A percentile compares a stretch with the other conserved stretches of the same genome.
Conservation (phyloP, 306 rosid genomes). For the Quercus glauca region DNA sequence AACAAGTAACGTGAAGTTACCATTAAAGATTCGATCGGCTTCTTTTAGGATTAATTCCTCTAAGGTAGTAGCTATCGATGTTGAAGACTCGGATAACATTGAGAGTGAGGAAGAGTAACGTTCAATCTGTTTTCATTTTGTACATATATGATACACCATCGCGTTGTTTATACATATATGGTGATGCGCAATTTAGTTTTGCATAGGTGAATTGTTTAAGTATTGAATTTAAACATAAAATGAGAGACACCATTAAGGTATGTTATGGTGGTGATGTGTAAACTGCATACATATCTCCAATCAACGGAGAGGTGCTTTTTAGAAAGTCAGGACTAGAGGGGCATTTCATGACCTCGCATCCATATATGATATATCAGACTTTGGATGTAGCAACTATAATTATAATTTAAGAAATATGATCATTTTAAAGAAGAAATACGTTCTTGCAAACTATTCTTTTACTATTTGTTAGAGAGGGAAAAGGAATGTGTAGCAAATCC, state of each 20-base stretch:
- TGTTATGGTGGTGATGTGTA: no score
- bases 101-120: constrained; percentile 43
- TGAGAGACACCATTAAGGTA: not conserved
- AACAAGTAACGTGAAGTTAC: constrained; percentile 36
- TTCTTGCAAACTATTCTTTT: no score
- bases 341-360: no score
- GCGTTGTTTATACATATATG: not conserved
- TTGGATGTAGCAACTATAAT: no score
- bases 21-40: constrained; percentile 54
- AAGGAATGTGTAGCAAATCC: no score
- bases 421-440: no score
- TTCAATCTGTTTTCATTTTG: constrained; percentile 28
- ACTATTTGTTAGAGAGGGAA: no score
- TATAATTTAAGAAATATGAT: no score
- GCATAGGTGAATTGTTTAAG: not conserved
- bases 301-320: no score
- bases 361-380: no score
- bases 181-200: not conserved
- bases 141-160: constrained; percentile 21
- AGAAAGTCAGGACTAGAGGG: no score
- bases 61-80: constrained; percentile 66
- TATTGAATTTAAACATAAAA: not conserved
- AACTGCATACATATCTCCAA: no score
- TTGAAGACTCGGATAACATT: constrained; percentile 46
- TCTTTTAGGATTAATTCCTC: constrained; percentile 61